Evolutionary conservation across 75 land plant genomes (phyloP).

Genomic region (Pinus tabuliformis): DNA sequence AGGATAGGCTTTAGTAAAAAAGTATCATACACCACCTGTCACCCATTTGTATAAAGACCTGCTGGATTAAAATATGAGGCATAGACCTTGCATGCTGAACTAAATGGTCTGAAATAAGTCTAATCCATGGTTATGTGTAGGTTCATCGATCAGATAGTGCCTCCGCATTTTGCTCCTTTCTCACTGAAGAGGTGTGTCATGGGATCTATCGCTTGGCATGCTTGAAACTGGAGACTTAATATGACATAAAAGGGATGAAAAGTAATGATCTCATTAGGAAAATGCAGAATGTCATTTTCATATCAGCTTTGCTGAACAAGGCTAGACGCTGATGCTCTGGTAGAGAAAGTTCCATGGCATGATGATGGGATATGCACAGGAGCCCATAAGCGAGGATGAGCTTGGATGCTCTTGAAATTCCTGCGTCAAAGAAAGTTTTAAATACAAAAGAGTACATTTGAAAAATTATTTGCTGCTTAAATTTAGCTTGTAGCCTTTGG

Average conservation of each 20-base stretch:
- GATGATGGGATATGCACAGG: slow-evolving; percentile 39
- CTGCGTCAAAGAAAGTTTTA: slow-evolving; percentile 76
- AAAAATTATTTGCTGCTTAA: slow-evolving; percentile 13
- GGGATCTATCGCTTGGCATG: slow-evolving; percentile 23
- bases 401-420: slow-evolving; percentile 37
- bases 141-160: slow-evolving; percentile 28
- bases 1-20: too few relatives aligned
- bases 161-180: slow-evolving; percentile 21
- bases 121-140: slow-evolving; percentile 42
- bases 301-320: slow-evolving; percentile 32
- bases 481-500: not conserved
- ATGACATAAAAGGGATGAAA: slow-evolving; percentile 37
- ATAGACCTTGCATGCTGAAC: slow-evolving; percentile 57
- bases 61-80: slow-evolving; percentile 18
- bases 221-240: slow-evolving; percentile 26
- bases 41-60: not conserved
- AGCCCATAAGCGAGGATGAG: slow-evolving; percentile 23
- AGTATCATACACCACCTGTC: slow-evolving; percentile 7
- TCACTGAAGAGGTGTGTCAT: slow-evolving; percentile 28
- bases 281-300: slow-evolving; percentile 11
- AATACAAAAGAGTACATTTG: slow-evolving; percentile 31
- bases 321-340: not conserved
- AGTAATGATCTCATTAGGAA: slow-evolving; percentile 30
- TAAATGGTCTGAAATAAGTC: slow-evolving; percentile 47
- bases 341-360: slow-evolving; percentile 4